Evolutionary conservation across 2,329 filamentous ascomycete species (phyloP).

Genomic region (Dothidotthia symphoricarpi): DNA sequence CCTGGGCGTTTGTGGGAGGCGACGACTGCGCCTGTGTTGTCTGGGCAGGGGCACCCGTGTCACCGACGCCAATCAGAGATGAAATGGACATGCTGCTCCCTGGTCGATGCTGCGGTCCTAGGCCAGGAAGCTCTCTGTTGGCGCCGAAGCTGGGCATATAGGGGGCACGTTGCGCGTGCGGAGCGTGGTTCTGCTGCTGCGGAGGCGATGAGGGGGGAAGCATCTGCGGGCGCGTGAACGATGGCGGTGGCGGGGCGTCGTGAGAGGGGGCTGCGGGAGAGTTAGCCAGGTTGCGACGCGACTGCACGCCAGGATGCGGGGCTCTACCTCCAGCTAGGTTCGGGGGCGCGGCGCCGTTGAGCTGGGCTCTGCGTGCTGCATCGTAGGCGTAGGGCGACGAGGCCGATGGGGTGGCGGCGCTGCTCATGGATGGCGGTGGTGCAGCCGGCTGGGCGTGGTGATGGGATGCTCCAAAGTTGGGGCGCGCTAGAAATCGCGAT

Average conservation of each 20-base stretch:
- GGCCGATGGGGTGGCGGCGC: conserved; percentile 29
- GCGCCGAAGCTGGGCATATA: conserved; percentile 44
- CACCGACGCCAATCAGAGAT: conserved; percentile 63
- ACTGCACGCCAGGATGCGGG: conserved; percentile 16
- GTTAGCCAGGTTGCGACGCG: conserved; percentile 23
- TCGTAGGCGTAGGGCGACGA: conserved; percentile 46
- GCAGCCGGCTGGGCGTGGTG: conserved; percentile 33
- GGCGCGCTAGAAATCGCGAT: conserved; percentile 30
- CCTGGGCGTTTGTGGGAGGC: conserved; percentile 42
- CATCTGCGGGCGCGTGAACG: conserved; percentile 49
- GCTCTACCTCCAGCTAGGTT: conserved; percentile 38
- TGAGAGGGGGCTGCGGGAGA: conserved; percentile 34
- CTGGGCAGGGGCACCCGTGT: conserved; percentile 43
- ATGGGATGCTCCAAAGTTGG: conserved; percentile 27
- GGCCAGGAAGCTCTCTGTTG: conserved; percentile 56
- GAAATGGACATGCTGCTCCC: conserved; percentile 71
- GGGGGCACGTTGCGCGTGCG: conserved; percentile 46
- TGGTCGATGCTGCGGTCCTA: conserved; percentile 54
- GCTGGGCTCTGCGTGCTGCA: conserved; percentile 43
- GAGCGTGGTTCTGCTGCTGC: conserved; percentile 39
- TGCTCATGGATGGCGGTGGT: conserved; percentile 37
- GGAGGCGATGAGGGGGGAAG: conserved; percentile 51
- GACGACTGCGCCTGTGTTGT: conserved; percentile 50
- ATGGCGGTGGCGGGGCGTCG: conserved; percentile 43
- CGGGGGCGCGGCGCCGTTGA: conserved; percentile 41